Evolutionary conservation across 768 basidiomycete species (phyloP), one percentile per base, ranked within the genome.

Genomic region (Clitopilus hobsonii): DNA sequence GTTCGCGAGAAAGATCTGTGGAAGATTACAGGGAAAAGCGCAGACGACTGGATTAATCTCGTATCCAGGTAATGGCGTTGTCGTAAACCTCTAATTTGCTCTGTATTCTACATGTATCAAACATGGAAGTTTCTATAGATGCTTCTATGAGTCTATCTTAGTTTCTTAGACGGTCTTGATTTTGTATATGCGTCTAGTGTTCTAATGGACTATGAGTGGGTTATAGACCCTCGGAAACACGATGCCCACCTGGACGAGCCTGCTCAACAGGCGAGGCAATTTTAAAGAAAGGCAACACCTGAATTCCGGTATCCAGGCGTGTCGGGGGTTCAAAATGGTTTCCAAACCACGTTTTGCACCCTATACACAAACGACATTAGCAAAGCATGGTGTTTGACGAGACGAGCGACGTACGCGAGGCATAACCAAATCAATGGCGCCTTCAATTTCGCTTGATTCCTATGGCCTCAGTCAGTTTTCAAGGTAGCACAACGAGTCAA

Each of bases 1-100:
- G 64, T 41, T 69, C 72, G 20, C 62, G 61, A 41, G 74, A 72
- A 63, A 66, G 67, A 28, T 66, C 66, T 51, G 56, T 48, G 54
- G 59, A 54, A 49, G 67, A 66, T 36, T 65, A 73, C 56, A 67
- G 71, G 45, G 81, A 78, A 36, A 85, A 85, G 61, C 79, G 83
- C 58, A 73, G 84, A 61, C 78, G 84, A 55, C 60, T 84, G 59
- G 82, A 84, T 59, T 83, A 72, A 70, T 45, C 22, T 3, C n/a
- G 32, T 36, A 36, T 11, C 10, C 3, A 14, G n/a, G 32, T 11
- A 14, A 14, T 36, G n/a, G 13, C 32, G n/a, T 14, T 36, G 32
- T 4, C 10, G 22, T 45, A 45, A 23, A 45, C 18, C 11, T 45
- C 41, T 45, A 45, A 36, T 36, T 36, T n/a, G n/a, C 13, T 36